phyloP scores from a whole-genome alignment of 257 asterid species.

The Lycium barbarum region DNA sequence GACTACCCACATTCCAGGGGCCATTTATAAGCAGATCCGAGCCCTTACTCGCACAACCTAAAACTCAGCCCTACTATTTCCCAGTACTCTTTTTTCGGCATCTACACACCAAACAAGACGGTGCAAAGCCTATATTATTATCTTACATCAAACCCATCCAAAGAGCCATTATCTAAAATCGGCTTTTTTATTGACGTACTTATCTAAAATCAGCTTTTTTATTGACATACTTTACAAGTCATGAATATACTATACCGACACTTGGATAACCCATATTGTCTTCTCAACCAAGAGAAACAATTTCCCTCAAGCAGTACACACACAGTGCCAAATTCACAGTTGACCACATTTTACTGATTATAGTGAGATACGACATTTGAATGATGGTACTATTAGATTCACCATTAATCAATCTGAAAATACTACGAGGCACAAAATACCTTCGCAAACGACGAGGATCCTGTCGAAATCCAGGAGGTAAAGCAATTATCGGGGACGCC shows the following conservation, averaged over 20 bases:
- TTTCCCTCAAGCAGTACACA: not conserved
- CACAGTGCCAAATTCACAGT: not conserved
- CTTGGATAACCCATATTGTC: not conserved
- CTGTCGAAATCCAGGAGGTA: conserved; percentile 80
- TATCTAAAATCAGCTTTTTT: not conserved
- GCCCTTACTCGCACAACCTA: conserved; percentile 1
- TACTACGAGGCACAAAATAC: conserved; percentile 43
- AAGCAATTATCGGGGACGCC: conserved; percentile 74
- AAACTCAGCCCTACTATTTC: not conserved
- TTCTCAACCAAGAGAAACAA: not conserved
- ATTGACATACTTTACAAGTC: not conserved
- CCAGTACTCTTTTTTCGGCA: not conserved
- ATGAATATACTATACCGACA: not conserved
- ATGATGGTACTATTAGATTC: not conserved
- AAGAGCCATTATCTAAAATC: not conserved
- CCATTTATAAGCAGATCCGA: conserved; percentile 18
- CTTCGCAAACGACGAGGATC: conserved; percentile 98
- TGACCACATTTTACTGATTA: not conserved
- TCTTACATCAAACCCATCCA: not conserved
- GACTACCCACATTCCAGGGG: not conserved
- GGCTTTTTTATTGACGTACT: not conserved
- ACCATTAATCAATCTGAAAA: not conserved
- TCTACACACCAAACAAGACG: not conserved
- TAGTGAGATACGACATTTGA: not conserved
- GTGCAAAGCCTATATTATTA: not conserved